A percentile compares a stretch with the other conserved stretches of the same genome.
These are phyloP conservation scores for Termitomyces sp. DNA, from an alignment of 768 basidiomycete genomes.

Conservation along the genomic window DNA sequence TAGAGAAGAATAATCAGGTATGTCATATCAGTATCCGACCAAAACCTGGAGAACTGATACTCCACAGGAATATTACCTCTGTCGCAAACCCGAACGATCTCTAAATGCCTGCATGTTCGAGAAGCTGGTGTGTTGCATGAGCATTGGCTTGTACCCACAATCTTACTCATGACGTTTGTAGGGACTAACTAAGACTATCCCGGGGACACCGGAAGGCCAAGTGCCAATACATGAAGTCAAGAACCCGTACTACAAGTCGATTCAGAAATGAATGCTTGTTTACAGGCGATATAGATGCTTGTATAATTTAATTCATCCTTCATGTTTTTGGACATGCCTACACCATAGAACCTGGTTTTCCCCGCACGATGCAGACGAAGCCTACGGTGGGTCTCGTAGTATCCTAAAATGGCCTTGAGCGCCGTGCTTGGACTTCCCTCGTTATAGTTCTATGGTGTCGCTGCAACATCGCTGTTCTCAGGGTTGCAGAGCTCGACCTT, in stretches of 20 bases:
- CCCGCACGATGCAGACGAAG: not conserved
- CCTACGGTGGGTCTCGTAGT: not conserved
- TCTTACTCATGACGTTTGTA: slow-evolving; percentile 26
- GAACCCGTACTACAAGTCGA: slow-evolving; percentile 74
- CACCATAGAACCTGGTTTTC: not conserved
- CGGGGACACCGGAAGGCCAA: slow-evolving; percentile 79
- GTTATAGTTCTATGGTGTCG: not conserved
- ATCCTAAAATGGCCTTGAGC: no score
- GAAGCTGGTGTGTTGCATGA: slow-evolving; percentile 63
- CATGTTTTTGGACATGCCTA: not conserved
- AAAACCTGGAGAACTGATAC: not conserved
- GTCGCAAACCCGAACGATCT: slow-evolving; percentile 82
- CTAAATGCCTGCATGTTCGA: slow-evolving; percentile 96
- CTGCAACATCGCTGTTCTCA: not conserved
- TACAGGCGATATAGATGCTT: slow-evolving; percentile 12
- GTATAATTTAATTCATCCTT: slow-evolving; percentile 9
- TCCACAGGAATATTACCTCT: slow-evolving; percentile 80
- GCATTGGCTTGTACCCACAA: not conserved
- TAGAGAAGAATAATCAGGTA: slow-evolving; percentile 94
- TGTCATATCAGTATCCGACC: slow-evolving; percentile 20
- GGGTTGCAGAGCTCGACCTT: no score
- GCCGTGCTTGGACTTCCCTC: not conserved
- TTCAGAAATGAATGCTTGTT: slow-evolving; percentile 65
- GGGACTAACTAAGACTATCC: slow-evolving; percentile 91
- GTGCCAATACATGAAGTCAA: slow-evolving; percentile 86